A percentile compares a stretch with the other conserved stretches of the same genome.
These are phyloP conservation scores for Lichina pygmaea DNA, from an alignment of 495 filamentous ascomycete genomes.

Conservation along the genomic window DNA sequence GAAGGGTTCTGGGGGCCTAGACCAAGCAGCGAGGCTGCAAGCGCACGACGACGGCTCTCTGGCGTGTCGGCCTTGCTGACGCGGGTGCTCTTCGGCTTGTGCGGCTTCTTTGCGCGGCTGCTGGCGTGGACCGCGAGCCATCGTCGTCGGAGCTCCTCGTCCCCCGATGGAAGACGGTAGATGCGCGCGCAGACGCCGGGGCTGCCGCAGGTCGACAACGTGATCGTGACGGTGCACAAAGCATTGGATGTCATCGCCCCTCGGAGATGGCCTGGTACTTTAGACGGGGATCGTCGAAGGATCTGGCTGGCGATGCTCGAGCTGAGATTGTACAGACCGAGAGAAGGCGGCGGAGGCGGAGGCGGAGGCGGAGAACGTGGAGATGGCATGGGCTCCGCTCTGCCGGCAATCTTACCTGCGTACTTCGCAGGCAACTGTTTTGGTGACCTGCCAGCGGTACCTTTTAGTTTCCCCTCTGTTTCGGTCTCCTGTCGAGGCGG, in stretches of 20 bases:
- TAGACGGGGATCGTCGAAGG: slow-evolving; percentile 1
- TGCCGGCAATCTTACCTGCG: not conserved
- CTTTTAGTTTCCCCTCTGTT: not conserved
- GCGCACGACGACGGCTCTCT: not conserved
- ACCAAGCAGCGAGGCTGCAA: not conserved
- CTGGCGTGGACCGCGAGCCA: slow-evolving; percentile 20
- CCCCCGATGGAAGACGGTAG: slow-evolving; percentile 34
- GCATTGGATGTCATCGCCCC: slow-evolving; percentile 4
- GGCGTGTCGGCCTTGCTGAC: not conserved
- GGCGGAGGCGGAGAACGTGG: not conserved
- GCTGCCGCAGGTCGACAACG: slow-evolving; percentile 28
- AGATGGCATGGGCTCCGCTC: not conserved
- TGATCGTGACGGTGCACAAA: slow-evolving; percentile 31
- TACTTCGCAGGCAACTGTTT: not conserved
- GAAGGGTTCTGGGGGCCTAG: too few relatives aligned
- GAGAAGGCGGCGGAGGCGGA: slow-evolving; percentile 1
- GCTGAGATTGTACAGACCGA: slow-evolving; percentile 2
- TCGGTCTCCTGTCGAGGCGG: not conserved
- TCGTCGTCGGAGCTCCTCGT: slow-evolving; percentile 19
- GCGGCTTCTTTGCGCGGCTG: not conserved
- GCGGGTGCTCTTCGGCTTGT: not conserved
- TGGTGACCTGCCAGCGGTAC: not conserved
- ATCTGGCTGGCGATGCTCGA: slow-evolving; percentile 1
- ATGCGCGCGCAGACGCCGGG: slow-evolving; percentile 37
- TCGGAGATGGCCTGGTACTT: slow-evolving; percentile 2